Percentiles rank a stretch among this genome's conserved stretches.
Evolutionary conservation across 768 basidiomycete genomes (phyloP).

Genomic region (Tulasnella sp.): DNA sequence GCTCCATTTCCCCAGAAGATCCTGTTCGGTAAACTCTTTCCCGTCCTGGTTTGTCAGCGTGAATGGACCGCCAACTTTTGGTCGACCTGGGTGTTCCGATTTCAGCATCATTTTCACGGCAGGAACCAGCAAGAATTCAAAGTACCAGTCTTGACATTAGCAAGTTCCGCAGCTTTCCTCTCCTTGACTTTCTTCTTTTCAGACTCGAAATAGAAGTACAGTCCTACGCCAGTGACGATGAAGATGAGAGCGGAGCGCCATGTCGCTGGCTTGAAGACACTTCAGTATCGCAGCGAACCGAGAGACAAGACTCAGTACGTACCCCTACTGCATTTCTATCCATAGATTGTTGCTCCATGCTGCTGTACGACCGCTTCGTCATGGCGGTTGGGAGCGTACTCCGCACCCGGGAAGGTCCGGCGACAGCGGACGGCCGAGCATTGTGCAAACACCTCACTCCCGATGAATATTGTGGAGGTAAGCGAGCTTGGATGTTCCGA

Average conservation of each 20-base stretch:
- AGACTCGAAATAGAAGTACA: slow-evolving; percentile 82
- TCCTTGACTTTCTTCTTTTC: slow-evolving; percentile 79
- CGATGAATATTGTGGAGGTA: background rate
- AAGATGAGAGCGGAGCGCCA: slow-evolving; percentile 80
- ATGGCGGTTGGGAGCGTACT: background rate
- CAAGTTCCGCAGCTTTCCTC: slow-evolving; percentile 54
- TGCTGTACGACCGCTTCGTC: background rate
- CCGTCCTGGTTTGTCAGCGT: slow-evolving; percentile 61
- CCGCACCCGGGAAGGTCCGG: background rate
- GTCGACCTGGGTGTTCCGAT: background rate
- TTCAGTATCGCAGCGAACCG: background rate
- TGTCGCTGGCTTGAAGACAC: slow-evolving; percentile 71
- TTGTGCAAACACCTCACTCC: background rate
- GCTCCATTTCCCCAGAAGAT: slow-evolving; percentile 88
- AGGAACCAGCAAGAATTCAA: slow-evolving; percentile 31
- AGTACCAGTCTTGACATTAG: slow-evolving; percentile 18
- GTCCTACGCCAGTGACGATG: slow-evolving; percentile 70
- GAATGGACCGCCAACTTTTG: slow-evolving; percentile 91
- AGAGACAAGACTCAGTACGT: background rate
- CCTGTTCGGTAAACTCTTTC: slow-evolving; percentile 70
- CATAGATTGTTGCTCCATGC: slow-evolving; percentile 10
- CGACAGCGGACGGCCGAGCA: background rate
- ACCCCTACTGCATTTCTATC: slow-evolving; percentile 26
- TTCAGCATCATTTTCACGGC: background rate
- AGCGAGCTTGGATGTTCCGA: background rate